Evolutionary conservation across 345 rosid species (phyloP).

Genomic region (Erodium maritimum): DNA sequence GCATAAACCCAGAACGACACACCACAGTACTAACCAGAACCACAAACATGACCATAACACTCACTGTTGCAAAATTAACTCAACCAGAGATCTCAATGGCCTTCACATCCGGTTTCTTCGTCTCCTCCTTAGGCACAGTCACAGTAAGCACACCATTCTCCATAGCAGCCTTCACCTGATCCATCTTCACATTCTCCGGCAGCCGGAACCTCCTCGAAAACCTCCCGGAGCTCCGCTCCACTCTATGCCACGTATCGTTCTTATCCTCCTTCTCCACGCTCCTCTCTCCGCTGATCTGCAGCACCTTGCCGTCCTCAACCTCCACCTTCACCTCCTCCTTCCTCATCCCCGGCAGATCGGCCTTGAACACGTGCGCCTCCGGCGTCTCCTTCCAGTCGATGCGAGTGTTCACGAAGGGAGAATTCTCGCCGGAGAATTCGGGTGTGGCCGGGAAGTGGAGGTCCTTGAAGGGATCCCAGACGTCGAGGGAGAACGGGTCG

Average conservation of each 20-base stretch:
- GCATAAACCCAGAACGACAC: no score
- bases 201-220: no score
- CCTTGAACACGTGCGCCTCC: conserved; percentile 6
- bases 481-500: no score
- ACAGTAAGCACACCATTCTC: conserved; percentile 13
- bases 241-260: no score
- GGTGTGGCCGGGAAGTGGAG: no score
- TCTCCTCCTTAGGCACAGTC: conserved; percentile 1
- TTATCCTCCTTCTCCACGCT: conserved; percentile 14
- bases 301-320: conserved; percentile 2
- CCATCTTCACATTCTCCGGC: conserved; percentile 11
- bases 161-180: conserved; percentile 10
- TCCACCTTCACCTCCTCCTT: conserved; percentile 6
- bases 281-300: conserved; percentile 13
- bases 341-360: conserved; percentile 4
- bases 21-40: no score
- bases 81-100: background rate
- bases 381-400: background rate
- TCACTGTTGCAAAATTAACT: background rate
- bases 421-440: conserved; percentile 4
- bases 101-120: no score
- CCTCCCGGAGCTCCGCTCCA: no score
- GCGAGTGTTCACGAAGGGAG: conserved; percentile 3
- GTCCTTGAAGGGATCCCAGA: conserved; percentile 4
- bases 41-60: no score